Percentiles rank a stretch among this genome's conserved stretches.
Conservation (phyloP, 805 yeast genomes). For the Saturnispora sanitii region DNA sequence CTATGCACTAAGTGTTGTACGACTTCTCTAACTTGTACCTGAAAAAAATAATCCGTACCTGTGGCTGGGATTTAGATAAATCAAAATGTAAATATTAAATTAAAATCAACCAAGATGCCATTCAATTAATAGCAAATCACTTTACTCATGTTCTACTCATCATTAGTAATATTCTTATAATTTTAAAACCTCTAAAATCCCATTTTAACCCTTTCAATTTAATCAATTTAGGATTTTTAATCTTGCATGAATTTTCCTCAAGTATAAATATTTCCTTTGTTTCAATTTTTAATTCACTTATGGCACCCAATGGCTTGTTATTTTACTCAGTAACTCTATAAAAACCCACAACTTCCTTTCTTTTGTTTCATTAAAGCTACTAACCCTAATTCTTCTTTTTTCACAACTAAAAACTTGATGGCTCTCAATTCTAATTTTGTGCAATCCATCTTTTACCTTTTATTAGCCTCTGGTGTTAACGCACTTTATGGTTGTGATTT, state of each 20-base stretch:
- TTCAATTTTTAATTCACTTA: no score
- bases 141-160: no score
- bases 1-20: no score
- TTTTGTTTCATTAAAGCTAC: neutral
- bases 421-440: neutral
- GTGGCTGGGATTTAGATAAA: neutral
- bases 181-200: no score
- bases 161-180: no score
- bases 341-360: neutral
- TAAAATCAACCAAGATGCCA: no score
- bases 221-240: no score
- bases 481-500: slow-evolving; percentile 2
- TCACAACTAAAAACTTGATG: neutral
- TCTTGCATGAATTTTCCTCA: neutral
- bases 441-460: neutral
- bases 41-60: neutral
- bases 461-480: neutral
- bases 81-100: neutral
- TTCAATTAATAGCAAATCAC: no score
- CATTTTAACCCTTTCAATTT: no score
- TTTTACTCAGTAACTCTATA: no score
- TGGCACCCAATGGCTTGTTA: neutral
- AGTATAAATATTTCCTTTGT: neutral
- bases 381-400: neutral
- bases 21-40: no score